Base-by-base conservation (phyloP, 176 grass and related monocot genomes). In the Cenchrus purpureus region DNA sequence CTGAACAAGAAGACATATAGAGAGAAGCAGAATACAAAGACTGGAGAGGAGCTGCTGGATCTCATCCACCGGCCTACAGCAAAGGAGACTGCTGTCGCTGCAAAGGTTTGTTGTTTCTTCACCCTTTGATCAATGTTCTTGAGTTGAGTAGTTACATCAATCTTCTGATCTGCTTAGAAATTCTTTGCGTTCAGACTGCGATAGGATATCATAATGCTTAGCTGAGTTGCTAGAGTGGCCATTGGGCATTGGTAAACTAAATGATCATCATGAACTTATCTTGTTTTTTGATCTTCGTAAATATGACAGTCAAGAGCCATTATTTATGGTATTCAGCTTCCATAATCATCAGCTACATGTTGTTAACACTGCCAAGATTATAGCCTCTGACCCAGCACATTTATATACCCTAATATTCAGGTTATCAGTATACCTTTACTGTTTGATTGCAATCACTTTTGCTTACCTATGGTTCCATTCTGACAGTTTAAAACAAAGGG, bases 41-140 rank as follows among this genome's bases (percentile, higher is more conserved):
- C 97, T 15, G 97, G 97, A 68, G 97, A 98, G 88, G 97, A 98
- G 79, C 91, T 98, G 83, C 86, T 98, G 82, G 97, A 98, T 91
- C 93, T 98, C 50, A 98, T 98, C 84, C 97, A 98, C 86, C 76
- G 97, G 11, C 97, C 97, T 48, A 98, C 97, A 0, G 97, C 97
- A 42, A 98, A 69, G 83, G 97, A 98, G 81, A 98, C 93, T 1
- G 97, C 97, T 61, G 97, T 98, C 7, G 97, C 97, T 79, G 97
- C 97, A 57, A 98, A 98, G 93, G 97, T 95, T 91, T 86, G 87
- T 56, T 77, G 78, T 77, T 82, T 80, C 25, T 73, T 88, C 13
- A 42, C 64, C 31, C 68, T 42, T 31, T 60, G 59, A 7, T 53
- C 32, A 61, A 19, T 82, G 65, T 74, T 31, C 51, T 58, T 68